Evolutionary conservation across 139 green algal genomes (phyloP).

Genomic region (Protoeuglena noctilucae): DNA sequence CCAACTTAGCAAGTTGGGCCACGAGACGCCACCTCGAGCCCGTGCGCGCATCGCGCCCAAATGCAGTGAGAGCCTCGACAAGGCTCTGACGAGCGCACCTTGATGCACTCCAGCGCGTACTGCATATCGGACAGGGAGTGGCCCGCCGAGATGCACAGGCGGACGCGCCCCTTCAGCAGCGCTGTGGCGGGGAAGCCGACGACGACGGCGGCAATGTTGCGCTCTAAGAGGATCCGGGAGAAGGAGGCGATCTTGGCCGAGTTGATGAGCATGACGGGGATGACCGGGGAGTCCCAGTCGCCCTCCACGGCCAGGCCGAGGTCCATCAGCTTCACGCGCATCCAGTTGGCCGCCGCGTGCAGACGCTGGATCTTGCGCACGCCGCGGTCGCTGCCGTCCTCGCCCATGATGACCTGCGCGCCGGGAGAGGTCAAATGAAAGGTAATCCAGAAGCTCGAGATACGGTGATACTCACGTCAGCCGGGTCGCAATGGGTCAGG

Average conservation of each 20-base stretch:
- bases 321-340: conserved; percentile 49
- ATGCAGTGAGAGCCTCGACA: too few relatives aligned
- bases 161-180: conserved; percentile 56
- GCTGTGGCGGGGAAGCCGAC: conserved; percentile 93
- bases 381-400: conserved; percentile 33
- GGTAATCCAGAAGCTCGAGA: too few relatives aligned
- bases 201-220: conserved; percentile 76
- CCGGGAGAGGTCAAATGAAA: too few relatives aligned
- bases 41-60: too few relatives aligned
- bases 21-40: too few relatives aligned
- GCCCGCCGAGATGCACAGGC: conserved; percentile 85
- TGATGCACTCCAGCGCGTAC: conserved; percentile 40
- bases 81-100: conserved; percentile 22
- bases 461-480: too few relatives aligned
- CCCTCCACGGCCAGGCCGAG: conserved; percentile 83
- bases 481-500: too few relatives aligned
- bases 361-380: conserved; percentile 65
- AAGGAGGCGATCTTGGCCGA: conserved; percentile 61
- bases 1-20: too few relatives aligned
- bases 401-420: conserved; percentile 49
- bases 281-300: conserved; percentile 84
- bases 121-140: conserved; percentile 83
- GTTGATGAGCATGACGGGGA: conserved; percentile 96
- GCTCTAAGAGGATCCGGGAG: conserved; percentile 49
- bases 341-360: conserved; percentile 84